Evolutionary conservation across 2,329 filamentous ascomycete species (phyloP), one percentile per base, ranked within the genome.

Genomic region (Cladobotryum mycophilum): DNA sequence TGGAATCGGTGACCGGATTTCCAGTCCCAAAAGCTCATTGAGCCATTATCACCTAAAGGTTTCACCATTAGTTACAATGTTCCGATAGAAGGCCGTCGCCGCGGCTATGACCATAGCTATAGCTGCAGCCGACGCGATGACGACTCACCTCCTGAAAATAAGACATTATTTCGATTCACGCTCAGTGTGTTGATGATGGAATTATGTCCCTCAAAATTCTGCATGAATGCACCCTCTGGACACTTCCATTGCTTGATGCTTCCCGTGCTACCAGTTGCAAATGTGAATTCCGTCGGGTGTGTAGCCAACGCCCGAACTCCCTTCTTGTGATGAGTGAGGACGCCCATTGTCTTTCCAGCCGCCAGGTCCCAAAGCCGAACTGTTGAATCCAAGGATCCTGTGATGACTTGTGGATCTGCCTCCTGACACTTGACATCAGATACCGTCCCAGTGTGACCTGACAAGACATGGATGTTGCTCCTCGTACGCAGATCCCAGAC

Each of bases 161-260:
- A 71, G 14, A 97, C 89, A 61, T 96, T 93, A 66, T 96, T 89
- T 62, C 95, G 88, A 67, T 99, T 99, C 33, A 93, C 90, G 41
- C 89, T 81, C 42, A 99, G 73, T 0, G 90, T 90, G 70, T 99
- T 99, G 73, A 99, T 92, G 66, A 99, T 95, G 53, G 89, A 82
- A 63, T 96, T 96, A 64, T 97, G 92, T 4, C 92, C 92, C 41
- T 96, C 89, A 63, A 97, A 97, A 66, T 97, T 97, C 69, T 96
- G 91, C 93, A 99, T 99, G 66, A 99, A 97, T 14, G 89, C 89
- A 36, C 92, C 95, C 66, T 96, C 90, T 1, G 95, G 95, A 59
- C 91, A 97, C 68, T 97, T 96, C 92, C 93, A 99, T 72, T 99
- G 93, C 76, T 99, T 99, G 72, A 99, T 96, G 65, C 88, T 91